Conservation (phyloP, 345 rosid genomes). For the Dipteronia sinensis region DNA sequence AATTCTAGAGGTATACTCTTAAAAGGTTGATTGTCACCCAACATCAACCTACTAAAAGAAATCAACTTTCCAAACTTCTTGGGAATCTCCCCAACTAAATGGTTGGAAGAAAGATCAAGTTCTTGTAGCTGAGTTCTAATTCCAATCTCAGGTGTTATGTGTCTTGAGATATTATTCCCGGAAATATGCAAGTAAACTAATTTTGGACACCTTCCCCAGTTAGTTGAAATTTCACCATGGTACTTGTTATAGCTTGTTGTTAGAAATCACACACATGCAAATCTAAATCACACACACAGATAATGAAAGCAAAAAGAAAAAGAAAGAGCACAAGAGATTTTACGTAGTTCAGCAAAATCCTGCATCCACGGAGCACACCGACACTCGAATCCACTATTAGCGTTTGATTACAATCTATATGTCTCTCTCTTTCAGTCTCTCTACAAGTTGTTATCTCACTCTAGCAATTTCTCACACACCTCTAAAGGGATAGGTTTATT, state of each 20-base stretch:
- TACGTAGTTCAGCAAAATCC: too few relatives aligned
- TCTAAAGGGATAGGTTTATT: too few relatives aligned
- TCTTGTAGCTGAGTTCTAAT: constrained; percentile 13
- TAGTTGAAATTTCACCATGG: constrained; percentile 28
- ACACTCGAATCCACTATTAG: too few relatives aligned
- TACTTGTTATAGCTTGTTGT: constrained; percentile 21
- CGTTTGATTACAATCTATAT: too few relatives aligned
- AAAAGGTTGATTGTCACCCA: constrained; percentile 25
- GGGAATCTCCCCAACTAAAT: constrained; percentile 35
- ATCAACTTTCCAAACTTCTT: constrained; percentile 30
- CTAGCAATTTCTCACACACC: too few relatives aligned
- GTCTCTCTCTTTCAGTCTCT: too few relatives aligned
- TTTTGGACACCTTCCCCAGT: constrained; percentile 11
- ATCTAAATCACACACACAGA: too few relatives aligned
- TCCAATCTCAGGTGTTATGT: constrained; percentile 35
- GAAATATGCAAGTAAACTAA: constrained; percentile 15
- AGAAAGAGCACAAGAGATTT: too few relatives aligned
- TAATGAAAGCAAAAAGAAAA: too few relatives aligned
- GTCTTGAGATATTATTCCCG: constrained; percentile 29
- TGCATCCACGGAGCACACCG: too few relatives aligned
- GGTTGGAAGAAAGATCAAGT: constrained; percentile 45
- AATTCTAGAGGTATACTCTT: constrained; percentile 26
- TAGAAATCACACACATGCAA: too few relatives aligned
- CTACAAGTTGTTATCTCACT: too few relatives aligned
- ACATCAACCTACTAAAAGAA: background rate